Evolutionary conservation across 495 filamentous ascomycete species (phyloP).

Genomic region (Neurospora hispaniola): DNA sequence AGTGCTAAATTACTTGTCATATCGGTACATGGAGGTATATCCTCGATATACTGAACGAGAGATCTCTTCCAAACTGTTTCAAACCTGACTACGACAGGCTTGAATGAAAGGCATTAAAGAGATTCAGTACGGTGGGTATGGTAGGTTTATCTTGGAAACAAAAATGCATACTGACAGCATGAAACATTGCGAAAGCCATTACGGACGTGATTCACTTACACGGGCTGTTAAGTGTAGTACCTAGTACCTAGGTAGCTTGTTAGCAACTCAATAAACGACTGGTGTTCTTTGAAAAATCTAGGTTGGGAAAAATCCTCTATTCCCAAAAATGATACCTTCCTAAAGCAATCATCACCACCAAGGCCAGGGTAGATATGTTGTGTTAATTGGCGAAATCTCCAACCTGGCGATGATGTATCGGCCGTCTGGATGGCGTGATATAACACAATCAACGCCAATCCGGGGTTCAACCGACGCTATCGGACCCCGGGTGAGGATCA

Average conservation of each 20-base stretch:
- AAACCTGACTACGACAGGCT: too few species aligned
- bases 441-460: slow-evolving; percentile 6
- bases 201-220: not conserved
- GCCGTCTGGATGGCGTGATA: slow-evolving; percentile 5
- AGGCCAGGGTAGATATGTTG: not conserved
- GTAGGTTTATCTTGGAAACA: too few species aligned
- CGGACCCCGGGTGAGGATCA: not conserved
- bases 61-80: too few species aligned
- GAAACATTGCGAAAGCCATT: not conserved
- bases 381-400: not conserved
- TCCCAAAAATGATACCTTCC: too few species aligned
- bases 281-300: not conserved
- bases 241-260: not conserved
- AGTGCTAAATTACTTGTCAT: too few species aligned
- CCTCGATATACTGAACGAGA: too few species aligned
- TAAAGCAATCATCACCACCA: not conserved
- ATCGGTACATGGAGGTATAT: too few species aligned
- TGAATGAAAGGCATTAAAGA: too few species aligned
- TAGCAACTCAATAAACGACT: not conserved
- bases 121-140: too few species aligned
- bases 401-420: not conserved
- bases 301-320: too few species aligned
- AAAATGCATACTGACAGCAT: too few species aligned
- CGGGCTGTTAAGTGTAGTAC: not conserved
- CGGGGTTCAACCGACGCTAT: not conserved